Base-by-base conservation (phyloP, 805 yeast species). In the Candida pseudofarinosa region DNA sequence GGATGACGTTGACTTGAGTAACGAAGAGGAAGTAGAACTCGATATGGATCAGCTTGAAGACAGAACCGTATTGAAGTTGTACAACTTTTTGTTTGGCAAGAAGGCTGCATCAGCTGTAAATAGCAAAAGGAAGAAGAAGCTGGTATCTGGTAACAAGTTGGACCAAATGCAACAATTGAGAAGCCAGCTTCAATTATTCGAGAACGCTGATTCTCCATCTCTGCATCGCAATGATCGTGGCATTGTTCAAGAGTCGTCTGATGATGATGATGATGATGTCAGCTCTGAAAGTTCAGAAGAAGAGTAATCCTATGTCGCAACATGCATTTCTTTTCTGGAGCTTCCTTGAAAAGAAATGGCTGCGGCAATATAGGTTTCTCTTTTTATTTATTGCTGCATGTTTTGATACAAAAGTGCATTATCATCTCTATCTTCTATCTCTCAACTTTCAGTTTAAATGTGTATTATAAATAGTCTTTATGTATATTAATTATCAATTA, bases 11-110 rank as follows among this genome's bases (percentile, higher is more conserved):
- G 71, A 67, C 43, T 60, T 67, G 39, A 58, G 63, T 38, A 91
- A 88, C 54, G 98, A 91, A 44, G 98, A 93, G 47, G 74, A 69
- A 69, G 93, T 93, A 47, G 99, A 93, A 71, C 76, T 93, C 46
- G 99, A 93, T 64, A 85, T 93, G 82, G 97, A 93, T 60, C 85
- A 85, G 64, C 75, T 93, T 53, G 96, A 88, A 55, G 88, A 88
- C 50, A 70, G 79, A 34, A 90, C 97, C 1, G 76, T 91, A 42
- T 67, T 87, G 60, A 86, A 87, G 57, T 71, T 93, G 49, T 91
- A 89, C 73, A 83, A 85, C 60, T 86, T 84, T 53, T 88, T 93
- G 52, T 69, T 70, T 49, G 74, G 73, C 31, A 66, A 65, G 51
- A 67, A 66, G 56, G 67, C 69, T 8, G 56, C 62, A 15, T 48